A percentile compares a stretch with the other conserved stretches of the same genome.
These are phyloP conservation scores for Cutaneotrichosporon cavernicola DNA, from an alignment of 1,284 basidiomycete genomes.

Conservation along the genomic window DNA sequence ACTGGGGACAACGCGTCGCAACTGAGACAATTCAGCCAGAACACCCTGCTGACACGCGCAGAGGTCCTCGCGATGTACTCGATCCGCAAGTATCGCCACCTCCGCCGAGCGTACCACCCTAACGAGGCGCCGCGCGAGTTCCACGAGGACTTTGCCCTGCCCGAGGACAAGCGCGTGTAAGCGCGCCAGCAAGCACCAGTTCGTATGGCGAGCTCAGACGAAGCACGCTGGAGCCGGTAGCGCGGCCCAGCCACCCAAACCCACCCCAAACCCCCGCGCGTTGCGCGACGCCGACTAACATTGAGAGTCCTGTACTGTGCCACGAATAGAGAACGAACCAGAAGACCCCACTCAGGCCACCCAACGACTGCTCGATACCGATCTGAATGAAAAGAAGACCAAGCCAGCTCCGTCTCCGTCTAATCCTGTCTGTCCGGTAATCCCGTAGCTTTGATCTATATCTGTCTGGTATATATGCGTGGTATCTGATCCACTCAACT, in stretches of 20 bases:
- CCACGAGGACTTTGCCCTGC: constrained; percentile 15
- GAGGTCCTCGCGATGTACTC: constrained; percentile 83
- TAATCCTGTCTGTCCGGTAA: constrained; percentile 4
- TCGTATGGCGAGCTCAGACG: background rate
- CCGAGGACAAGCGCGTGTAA: constrained; percentile 1
- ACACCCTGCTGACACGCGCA: constrained; percentile 43
- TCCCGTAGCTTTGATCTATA: constrained; percentile 1
- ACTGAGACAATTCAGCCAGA: no score
- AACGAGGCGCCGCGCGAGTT: constrained; percentile 36
- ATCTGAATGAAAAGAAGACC: background rate
- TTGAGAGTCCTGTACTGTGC: background rate
- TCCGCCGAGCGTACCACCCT: constrained; percentile 67
- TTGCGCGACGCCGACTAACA: background rate
- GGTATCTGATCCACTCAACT: constrained; percentile 8
- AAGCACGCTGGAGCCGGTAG: background rate
- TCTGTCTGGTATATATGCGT: constrained; percentile 7
- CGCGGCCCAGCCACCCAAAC: background rate
- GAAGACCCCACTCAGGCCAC: constrained; percentile 1
- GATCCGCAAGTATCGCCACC: constrained; percentile 78
- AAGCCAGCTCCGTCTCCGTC: background rate
- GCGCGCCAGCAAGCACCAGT: background rate
- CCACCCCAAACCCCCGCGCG: background rate
- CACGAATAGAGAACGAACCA: background rate
- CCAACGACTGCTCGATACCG: background rate
- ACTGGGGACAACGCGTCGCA: no score